A percentile compares a stretch with the other conserved stretches of the same genome.
Evolutionary conservation across 305 asterid genomes (phyloP).

Genomic region (Coffea humblotiana): DNA sequence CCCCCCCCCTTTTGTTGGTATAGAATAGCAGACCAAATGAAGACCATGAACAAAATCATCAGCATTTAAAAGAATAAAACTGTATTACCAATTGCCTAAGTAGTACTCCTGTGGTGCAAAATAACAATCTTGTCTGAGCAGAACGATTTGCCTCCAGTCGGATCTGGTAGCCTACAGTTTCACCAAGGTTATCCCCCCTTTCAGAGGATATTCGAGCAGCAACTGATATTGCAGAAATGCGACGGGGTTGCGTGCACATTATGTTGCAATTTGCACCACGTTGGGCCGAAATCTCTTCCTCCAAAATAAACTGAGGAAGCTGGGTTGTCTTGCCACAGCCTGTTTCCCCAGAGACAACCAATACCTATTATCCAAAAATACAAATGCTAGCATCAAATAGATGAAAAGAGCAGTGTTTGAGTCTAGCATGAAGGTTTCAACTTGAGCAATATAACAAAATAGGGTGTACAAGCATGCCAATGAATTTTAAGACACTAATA

Average conservation of each 20-base stretch:
- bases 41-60: neutral
- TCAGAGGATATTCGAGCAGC: conserved; percentile 87
- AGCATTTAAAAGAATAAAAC: neutral
- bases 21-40: neutral
- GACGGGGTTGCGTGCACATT: conserved; percentile 95
- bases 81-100: conserved; percentile 77
- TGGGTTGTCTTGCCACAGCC: conserved; percentile 99
- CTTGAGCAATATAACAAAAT: neutral
- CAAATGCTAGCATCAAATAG: neutral
- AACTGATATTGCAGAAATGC: conserved; percentile 97
- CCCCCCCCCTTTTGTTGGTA: too few relatives aligned
- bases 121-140: conserved; percentile 75
- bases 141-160: conserved; percentile 85
- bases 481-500: neutral
- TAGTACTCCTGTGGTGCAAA: conserved; percentile 96
- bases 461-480: neutral
- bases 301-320: conserved; percentile 95
- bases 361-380: conserved; percentile 50
- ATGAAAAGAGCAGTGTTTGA: neutral
- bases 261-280: conserved; percentile 81
- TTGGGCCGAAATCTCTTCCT: conserved; percentile 78
- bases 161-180: conserved; percentile 88
- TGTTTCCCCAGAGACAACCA: conserved; percentile 97
- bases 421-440: neutral
- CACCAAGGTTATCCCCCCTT: conserved; percentile 94